Percentiles rank a stretch among this genome's conserved stretches.
Conservation (phyloP, 2,329 filamentous ascomycete species). For the Penicillium glabrum region DNA sequence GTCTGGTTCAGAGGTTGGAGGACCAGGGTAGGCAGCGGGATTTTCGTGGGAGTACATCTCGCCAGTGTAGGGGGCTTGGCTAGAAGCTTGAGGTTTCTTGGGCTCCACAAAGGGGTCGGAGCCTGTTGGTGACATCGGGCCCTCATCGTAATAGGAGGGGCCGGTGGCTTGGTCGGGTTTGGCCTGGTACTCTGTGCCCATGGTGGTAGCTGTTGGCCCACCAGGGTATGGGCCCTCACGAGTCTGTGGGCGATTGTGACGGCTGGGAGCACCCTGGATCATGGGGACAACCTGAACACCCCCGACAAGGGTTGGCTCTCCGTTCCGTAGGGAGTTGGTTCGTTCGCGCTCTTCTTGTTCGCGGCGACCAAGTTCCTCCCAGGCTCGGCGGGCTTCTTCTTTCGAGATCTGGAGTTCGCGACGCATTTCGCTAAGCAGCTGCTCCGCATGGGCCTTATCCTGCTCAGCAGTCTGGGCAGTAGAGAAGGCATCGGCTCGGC, state of each 20-base stretch:
- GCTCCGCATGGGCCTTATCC: conserved; percentile 69
- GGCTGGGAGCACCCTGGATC: conserved; percentile 67
- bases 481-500: conserved; percentile 65
- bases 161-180: conserved; percentile 34
- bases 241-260: conserved; percentile 49
- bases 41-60: conserved; percentile 44
- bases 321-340: conserved; percentile 79
- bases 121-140: conserved; percentile 54
- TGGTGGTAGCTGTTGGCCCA: conserved; percentile 31
- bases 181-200: conserved; percentile 29
- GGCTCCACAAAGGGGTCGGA: conserved; percentile 64
- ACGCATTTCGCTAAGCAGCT: conserved; percentile 83
- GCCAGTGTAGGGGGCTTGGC: conserved; percentile 26
- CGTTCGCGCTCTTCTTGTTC: conserved; percentile 92
- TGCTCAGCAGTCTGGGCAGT: conserved; percentile 66
- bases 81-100: conserved; percentile 25
- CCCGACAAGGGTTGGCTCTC: conserved; percentile 83
- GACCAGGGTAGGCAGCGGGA: conserved; percentile 30
- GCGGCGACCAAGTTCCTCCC: conserved; percentile 91
- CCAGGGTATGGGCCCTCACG: conserved; percentile 46
- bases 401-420: conserved; percentile 93
- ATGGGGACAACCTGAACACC: conserved; percentile 95
- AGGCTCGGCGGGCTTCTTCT: conserved; percentile 90
- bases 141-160: conserved; percentile 52
- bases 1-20: conserved; percentile 47